Conservation (phyloP, 176 grass and related monocot species). For the Zoysia pacifica region DNA sequence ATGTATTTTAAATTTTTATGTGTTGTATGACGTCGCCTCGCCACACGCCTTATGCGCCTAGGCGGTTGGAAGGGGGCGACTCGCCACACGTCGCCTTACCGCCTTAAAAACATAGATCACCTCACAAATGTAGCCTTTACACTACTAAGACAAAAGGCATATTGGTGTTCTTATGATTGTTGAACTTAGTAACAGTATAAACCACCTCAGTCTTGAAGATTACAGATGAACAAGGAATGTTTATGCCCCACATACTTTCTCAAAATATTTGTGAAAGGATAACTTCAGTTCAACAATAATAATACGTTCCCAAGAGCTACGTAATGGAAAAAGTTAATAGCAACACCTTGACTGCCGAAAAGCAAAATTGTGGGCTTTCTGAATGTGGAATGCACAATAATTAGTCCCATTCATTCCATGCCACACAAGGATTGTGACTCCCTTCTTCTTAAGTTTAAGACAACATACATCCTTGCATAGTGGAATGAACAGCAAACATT, state of each 20-base stretch:
- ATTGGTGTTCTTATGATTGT: background rate
- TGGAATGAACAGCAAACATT: constrained; percentile 3
- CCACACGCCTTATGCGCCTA: too few species aligned
- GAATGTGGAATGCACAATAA: background rate
- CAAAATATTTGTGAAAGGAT: too few species aligned
- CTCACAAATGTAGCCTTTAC: background rate
- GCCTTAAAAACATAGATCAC: background rate
- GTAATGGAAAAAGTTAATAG: background rate
- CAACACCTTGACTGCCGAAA: background rate
- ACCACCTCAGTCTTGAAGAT: background rate
- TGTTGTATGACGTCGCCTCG: too few species aligned
- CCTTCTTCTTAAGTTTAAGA: background rate
- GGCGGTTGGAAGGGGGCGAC: too few species aligned
- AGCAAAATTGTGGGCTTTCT: background rate
- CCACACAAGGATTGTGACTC: background rate
- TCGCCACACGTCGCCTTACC: too few species aligned
- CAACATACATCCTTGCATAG: background rate
- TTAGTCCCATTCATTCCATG: background rate
- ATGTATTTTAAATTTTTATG: too few species aligned
- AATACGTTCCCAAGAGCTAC: background rate
- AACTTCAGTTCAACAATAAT: background rate
- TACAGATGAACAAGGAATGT: background rate
- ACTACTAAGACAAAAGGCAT: background rate
- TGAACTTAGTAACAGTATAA: background rate
- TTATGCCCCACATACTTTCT: background rate